Conservation (phyloP, 1,139 yeast genomes). For the Pichia sp. region DNA sequence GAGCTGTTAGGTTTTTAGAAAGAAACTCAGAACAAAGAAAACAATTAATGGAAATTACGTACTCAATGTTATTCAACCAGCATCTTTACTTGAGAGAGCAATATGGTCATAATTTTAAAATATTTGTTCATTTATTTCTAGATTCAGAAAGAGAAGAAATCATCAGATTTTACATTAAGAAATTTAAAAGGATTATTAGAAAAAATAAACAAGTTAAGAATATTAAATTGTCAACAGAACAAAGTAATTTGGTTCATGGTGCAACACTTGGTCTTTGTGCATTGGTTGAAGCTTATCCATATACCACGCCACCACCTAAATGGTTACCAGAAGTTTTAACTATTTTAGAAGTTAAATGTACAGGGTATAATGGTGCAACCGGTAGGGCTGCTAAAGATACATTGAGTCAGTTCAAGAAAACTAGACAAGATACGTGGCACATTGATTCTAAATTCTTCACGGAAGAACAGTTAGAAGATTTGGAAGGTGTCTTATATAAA, state of each 20-base stretch:
- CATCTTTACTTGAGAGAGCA: conserved; percentile 71
- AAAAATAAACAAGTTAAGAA: conserved; percentile 27
- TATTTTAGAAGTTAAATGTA: conserved; percentile 60
- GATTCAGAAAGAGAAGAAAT: conserved; percentile 43
- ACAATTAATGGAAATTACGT: conserved; percentile 47
- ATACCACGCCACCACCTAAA: conserved; percentile 80
- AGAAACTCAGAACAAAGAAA: conserved; percentile 45
- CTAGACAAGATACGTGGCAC: conserved; percentile 96
- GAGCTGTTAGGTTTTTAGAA: conserved; percentile 61
- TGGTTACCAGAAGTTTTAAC: conserved; percentile 83
- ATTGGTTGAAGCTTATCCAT: conserved; percentile 83
- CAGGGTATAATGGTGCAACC: conserved; percentile 66
- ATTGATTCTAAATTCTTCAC: conserved; percentile 74
- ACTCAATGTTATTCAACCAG: conserved; percentile 50
- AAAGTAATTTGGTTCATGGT: conserved; percentile 56
- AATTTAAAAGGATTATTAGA: conserved; percentile 35
- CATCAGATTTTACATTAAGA: conserved; percentile 33
- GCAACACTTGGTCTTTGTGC: conserved; percentile 90
- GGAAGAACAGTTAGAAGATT: conserved; percentile 75
- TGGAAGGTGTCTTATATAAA: conserved; percentile 92
- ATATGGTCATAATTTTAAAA: conserved; percentile 71
- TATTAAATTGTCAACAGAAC: conserved; percentile 32
- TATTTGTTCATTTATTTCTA: conserved; percentile 75
- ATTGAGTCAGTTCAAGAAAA: conserved; percentile 80
- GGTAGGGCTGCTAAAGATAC: conserved; percentile 82